A percentile compares a stretch with the other conserved stretches of the same genome.
Evolutionary conservation across 1,284 basidiomycete species (phyloP).

Genomic region (Rhodotorula sp.): DNA sequence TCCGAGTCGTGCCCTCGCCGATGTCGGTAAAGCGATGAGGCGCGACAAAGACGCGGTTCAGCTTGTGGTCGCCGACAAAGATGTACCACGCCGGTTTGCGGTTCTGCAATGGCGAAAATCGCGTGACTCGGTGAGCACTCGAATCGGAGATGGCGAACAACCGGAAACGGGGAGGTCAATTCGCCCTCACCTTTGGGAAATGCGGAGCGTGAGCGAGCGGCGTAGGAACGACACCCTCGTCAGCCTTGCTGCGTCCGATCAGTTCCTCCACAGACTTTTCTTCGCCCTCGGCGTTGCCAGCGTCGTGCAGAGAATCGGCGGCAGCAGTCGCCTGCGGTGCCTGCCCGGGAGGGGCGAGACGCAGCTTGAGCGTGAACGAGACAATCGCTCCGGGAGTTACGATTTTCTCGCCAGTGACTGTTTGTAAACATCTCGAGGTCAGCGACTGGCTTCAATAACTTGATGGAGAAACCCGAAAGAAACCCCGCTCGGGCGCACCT

Average conservation of each 20-base stretch:
- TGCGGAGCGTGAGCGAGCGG: slow-evolving; percentile 84
- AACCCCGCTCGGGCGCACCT: slow-evolving; percentile 57
- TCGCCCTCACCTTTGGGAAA: slow-evolving; percentile 72
- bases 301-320: slow-evolving; percentile 7
- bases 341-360: slow-evolving; percentile 59
- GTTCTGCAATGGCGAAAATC: slow-evolving; percentile 53
- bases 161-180: neutral
- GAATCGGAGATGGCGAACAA: neutral
- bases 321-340: slow-evolving; percentile 51
- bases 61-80: slow-evolving; percentile 88
- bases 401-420: slow-evolving; percentile 85
- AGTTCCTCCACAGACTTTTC: slow-evolving; percentile 68
- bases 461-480: neutral
- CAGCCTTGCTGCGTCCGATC: slow-evolving; percentile 60
- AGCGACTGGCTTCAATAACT: neutral
- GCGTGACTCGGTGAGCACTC: neutral
- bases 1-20: slow-evolving; percentile 65
- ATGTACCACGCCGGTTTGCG: slow-evolving; percentile 81
- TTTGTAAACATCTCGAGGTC: neutral
- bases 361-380: slow-evolving; percentile 78
- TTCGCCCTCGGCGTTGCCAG: slow-evolving; percentile 54
- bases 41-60: slow-evolving; percentile 83
- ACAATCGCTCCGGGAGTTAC: slow-evolving; percentile 89
- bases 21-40: slow-evolving; percentile 75
- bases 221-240: slow-evolving; percentile 53